Evolutionary conservation across 352 stramenopile genomes (phyloP).

Genomic region (Peronospora belbahrii): DNA sequence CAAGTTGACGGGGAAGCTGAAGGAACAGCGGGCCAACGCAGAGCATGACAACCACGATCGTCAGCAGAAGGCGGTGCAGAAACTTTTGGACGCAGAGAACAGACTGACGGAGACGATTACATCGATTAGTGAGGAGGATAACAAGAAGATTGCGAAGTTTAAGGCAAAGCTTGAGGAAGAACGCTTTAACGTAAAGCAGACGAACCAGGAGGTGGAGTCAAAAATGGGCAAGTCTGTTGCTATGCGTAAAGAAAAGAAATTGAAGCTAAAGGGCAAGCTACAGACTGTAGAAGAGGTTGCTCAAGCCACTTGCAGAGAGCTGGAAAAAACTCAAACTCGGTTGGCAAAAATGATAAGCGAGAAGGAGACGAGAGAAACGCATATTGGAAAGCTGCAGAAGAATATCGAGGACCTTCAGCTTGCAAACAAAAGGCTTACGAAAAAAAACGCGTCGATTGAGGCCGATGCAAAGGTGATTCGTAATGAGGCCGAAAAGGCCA

Average conservation of each 20-base stretch:
- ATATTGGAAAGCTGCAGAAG: constrained; percentile 47
- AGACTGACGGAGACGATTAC: constrained; percentile 23
- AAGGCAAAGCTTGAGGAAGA: constrained; percentile 25
- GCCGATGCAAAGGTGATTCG: constrained; percentile 34
- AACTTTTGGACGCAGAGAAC: constrained; percentile 15
- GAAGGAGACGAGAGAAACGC: constrained; percentile 37
- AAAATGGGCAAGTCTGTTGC: constrained; percentile 19
- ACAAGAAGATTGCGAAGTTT: constrained; percentile 20
- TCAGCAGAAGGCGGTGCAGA: constrained; percentile 16
- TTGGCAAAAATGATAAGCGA: constrained; percentile 29
- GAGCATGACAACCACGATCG: constrained; percentile 13
- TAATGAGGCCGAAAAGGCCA: constrained; percentile 31
- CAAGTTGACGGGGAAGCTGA: constrained; percentile 15
- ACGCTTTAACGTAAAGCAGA: constrained; percentile 12
- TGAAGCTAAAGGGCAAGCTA: constrained; percentile 11
- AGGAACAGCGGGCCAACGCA: constrained; percentile 12
- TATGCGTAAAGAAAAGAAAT: constrained; percentile 16
- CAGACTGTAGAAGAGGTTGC: constrained; percentile 9
- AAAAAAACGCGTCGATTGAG: constrained; percentile 40
- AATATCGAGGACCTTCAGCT: constrained; percentile 45
- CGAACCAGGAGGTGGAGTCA: constrained; percentile 6
- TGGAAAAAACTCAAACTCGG: constrained; percentile 23
- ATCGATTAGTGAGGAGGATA: constrained; percentile 15
- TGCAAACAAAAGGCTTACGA: constrained; percentile 34
- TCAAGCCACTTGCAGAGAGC: constrained; percentile 9